Base-by-base conservation (phyloP, 495 filamentous ascomycete species). In the Massariosphaeria phaeospora region DNA sequence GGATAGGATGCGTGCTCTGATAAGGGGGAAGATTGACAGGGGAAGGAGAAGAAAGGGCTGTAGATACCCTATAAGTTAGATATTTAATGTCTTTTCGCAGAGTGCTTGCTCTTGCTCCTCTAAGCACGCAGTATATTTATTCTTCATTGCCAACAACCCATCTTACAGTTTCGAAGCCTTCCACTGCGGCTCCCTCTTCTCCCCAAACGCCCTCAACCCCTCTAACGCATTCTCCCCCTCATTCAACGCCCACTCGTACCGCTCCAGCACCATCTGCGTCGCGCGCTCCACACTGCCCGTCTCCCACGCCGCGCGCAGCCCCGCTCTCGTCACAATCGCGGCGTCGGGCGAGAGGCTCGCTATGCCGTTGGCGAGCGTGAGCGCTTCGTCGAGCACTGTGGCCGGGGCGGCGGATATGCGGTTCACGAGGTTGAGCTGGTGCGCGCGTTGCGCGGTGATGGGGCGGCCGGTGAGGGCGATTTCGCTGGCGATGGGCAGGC, bases 151-250 rank as follows among this genome's bases (percentile, higher is more conserved):
- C n/a, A n/a, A n/a, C n/a, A n/a, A n/a, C n/a, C n/a, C n/a, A n/a
- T n/a, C n/a, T n/a, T 59, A 67, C 49, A 67, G 45, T 40, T 67
- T 67, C 4, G 52, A 59, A 11, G 63, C 48, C 46, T 55, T 59
- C 62, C 62, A 67, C 10, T 31, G 41, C 31, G 65, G 65, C 43
- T 62, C 51, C 59, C 57, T 47, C 59, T 67, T 67, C 51, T 66
- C 30, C 39, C 51, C 57, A 51, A 67, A 67, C 26, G 65, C 65
- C 43, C 5, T 50, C 44, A 67, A 46, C 13, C 65, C 65, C 44
- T 62, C 59, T 40, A 51, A 17, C 17, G 57, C 58, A 60, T 67
- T 67, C 44, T 67, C 65, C 0, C 59, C 49, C 6, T 45, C 13
- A 25, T 51, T 38, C 39, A 67, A 34, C 29, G 35, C 47, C 40